Conservation (phyloP, 2,329 filamentous ascomycete genomes). For the Monilinia aucupariae region DNA sequence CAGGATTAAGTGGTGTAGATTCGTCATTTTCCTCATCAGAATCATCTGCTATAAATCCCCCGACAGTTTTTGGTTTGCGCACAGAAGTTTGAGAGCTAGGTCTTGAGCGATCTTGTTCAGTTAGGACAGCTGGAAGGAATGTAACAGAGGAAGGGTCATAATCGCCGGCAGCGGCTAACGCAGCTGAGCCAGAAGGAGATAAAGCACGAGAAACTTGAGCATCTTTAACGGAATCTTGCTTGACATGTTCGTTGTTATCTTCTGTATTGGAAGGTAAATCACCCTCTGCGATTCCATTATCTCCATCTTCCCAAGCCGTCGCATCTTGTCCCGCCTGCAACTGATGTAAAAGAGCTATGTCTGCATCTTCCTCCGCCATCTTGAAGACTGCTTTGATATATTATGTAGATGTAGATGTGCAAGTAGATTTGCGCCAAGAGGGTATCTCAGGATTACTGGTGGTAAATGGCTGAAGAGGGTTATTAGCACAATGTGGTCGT, state of each 20-base stretch:
- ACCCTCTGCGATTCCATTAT: slow-evolving; percentile 30
- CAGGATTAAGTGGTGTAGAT: slow-evolving; percentile 25
- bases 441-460: neutral
- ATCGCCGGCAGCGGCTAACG: slow-evolving; percentile 32
- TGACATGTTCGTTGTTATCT: slow-evolving; percentile 35
- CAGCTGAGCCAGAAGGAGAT: slow-evolving; percentile 33
- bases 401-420: slow-evolving; percentile 6
- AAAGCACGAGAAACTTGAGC: slow-evolving; percentile 37
- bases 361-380: slow-evolving; percentile 37
- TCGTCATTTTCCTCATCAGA: slow-evolving; percentile 36
- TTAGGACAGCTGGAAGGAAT: slow-evolving; percentile 30
- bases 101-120: slow-evolving; percentile 31
- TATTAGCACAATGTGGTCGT: neutral
- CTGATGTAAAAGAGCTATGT: slow-evolving; percentile 37
- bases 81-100: slow-evolving; percentile 34
- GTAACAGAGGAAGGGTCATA: slow-evolving; percentile 35
- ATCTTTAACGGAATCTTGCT: slow-evolving; percentile 37
- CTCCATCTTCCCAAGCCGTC: slow-evolving; percentile 31
- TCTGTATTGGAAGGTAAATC: slow-evolving; percentile 36
- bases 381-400: slow-evolving; percentile 17
- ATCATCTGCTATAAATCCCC: slow-evolving; percentile 36
- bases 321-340: slow-evolving; percentile 36
- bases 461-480: neutral
- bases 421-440: neutral
- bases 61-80: slow-evolving; percentile 34